A percentile compares a stretch with the other conserved stretches of the same genome.
These are phyloP conservation scores for Lenwebbia sp. DNA, from an alignment of 345 rosid species.

Conservation along the genomic window DNA sequence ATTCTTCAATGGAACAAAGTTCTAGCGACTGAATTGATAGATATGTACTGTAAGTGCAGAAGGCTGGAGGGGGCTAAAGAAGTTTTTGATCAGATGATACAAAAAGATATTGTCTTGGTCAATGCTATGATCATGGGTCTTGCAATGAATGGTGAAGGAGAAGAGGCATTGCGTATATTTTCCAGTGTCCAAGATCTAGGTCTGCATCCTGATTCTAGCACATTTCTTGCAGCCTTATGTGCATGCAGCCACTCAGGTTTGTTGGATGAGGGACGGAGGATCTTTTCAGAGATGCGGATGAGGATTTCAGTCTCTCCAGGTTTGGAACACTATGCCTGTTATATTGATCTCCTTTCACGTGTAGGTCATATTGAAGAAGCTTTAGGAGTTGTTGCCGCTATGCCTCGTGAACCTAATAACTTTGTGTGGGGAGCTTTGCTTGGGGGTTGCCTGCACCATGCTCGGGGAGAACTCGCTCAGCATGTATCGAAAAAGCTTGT, in stretches of 20 bases:
- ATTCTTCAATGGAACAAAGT: conserved; percentile 19
- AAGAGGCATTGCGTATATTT: conserved; percentile 21
- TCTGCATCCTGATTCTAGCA: conserved; percentile 20
- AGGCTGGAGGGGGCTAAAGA: conserved; percentile 19
- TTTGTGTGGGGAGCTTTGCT: conserved; percentile 39
- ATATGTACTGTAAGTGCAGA: conserved; percentile 39
- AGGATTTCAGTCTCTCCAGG: conserved; percentile 6
- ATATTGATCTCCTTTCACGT: conserved; percentile 32
- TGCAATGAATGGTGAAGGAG: conserved; percentile 26
- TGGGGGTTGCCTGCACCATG: conserved; percentile 31
- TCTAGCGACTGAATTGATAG: conserved; percentile 30
- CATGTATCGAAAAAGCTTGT: conserved; percentile 14
- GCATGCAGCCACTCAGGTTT: conserved; percentile 37
- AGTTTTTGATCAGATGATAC: conserved; percentile 15
- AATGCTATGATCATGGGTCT: conserved; percentile 42
- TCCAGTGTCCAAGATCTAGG: conserved; percentile 9
- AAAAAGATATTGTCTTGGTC: conserved; percentile 25
- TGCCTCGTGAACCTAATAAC: conserved; percentile 33
- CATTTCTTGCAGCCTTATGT: conserved; percentile 28
- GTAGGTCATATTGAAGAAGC: conserved; percentile 31
- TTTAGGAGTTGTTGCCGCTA: conserved; percentile 13
- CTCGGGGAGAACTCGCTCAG: conserved; percentile 18
- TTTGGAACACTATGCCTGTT: conserved; percentile 35
- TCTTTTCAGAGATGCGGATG: conserved; percentile 20
- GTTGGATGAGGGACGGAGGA: conserved; percentile 14